Conservation (phyloP, 139 green algal species). For the Yamagishiella unicocca region DNA sequence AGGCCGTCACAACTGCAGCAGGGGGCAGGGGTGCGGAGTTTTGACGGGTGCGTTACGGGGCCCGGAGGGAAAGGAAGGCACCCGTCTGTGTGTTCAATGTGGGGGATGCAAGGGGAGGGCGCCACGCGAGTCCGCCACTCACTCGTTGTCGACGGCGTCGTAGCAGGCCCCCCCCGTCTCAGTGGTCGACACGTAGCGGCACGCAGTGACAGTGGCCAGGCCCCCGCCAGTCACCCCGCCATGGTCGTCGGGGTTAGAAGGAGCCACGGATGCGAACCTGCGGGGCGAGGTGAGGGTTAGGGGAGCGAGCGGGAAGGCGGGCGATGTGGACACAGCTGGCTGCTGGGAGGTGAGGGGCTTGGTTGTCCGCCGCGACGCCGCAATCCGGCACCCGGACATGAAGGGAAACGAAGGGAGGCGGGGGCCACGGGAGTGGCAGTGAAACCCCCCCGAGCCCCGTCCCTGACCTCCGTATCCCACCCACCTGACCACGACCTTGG, state of each 20-base stretch:
- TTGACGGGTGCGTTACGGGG: too few relatives aligned
- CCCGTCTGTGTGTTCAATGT: not conserved
- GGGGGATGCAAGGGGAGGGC: not conserved
- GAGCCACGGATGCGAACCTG: not conserved
- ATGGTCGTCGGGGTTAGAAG: not conserved
- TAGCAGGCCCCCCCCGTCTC: not conserved
- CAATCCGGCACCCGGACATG: too few relatives aligned
- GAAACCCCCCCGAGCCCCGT: too few relatives aligned
- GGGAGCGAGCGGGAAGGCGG: not conserved
- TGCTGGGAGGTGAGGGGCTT: not conserved
- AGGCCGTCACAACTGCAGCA: constrained; percentile 16
- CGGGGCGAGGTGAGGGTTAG: not conserved
- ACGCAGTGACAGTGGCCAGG: not conserved
- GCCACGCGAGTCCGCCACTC: not conserved
- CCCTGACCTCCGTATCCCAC: too few relatives aligned
- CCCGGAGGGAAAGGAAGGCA: too few relatives aligned
- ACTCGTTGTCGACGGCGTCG: constrained; percentile 26
- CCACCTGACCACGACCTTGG: not conserved
- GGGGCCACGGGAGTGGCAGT: too few relatives aligned
- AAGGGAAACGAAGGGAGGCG: too few relatives aligned
- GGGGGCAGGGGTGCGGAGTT: not conserved
- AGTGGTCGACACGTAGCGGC: not conserved
- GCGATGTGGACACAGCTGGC: not conserved
- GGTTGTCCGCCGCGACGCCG: too few relatives aligned
- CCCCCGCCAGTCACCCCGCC: constrained; percentile 19